phyloP scores from a whole-genome alignment of 2,329 filamentous ascomycete genomes.

The Clarireedia paspali region DNA sequence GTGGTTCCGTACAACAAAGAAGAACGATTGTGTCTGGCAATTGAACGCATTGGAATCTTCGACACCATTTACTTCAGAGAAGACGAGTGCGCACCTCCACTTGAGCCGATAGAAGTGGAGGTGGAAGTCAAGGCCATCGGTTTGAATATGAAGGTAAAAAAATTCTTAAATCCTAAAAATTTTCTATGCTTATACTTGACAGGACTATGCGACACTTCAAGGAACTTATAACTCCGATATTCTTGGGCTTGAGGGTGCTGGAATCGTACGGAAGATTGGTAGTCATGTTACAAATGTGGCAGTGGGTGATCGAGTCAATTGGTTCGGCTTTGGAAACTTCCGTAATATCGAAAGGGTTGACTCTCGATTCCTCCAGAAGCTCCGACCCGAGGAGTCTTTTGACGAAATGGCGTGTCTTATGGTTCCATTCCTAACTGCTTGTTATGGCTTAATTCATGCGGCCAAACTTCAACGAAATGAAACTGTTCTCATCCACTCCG shows the following conservation, averaged over 20 bases:
- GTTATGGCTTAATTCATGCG: conserved; percentile 35
- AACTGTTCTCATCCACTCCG: conserved; percentile 18
- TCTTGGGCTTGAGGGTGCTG: conserved; percentile 36
- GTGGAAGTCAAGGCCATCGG: conserved; percentile 1
- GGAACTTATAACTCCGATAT: background rate
- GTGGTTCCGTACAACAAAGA: background rate
- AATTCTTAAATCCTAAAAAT: background rate
- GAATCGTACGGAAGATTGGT: conserved; percentile 49
- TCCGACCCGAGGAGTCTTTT: conserved; percentile 16
- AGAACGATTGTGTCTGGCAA: background rate
- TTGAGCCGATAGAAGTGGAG: background rate
- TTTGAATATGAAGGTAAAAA: conserved; percentile 5
- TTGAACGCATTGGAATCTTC: conserved; percentile 7
- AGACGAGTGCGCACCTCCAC: background rate
- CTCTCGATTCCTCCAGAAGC: conserved; percentile 15
- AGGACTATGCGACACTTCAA: background rate
- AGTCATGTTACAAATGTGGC: conserved; percentile 44
- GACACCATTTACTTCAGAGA: conserved; percentile 5
- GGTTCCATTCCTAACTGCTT: conserved; percentile 30
- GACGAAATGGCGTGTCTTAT: conserved; percentile 22
- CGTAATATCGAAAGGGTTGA: conserved; percentile 21
- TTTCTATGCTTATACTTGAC: background rate
- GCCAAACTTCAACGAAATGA: conserved; percentile 32
- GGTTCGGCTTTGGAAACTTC: conserved; percentile 15
- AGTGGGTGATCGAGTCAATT: conserved; percentile 39